Conservation (phyloP, 2,329 filamentous ascomycete species). For the Tolypocladium ovalisporum region DNA sequence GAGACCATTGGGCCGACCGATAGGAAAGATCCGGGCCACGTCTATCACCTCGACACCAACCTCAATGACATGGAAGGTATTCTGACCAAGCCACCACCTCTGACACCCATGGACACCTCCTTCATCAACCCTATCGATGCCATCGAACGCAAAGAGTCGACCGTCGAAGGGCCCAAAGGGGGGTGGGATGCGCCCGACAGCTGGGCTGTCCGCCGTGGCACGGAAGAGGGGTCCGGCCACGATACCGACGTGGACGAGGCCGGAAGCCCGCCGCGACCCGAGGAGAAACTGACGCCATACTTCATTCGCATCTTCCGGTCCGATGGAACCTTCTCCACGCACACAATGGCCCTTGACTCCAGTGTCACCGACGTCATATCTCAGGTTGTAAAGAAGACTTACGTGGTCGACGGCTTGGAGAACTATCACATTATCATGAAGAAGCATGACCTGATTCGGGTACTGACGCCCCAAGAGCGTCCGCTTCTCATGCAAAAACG, state of each 20-base stretch:
- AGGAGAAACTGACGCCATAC: constrained; percentile 67
- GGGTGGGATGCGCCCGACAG: constrained; percentile 93
- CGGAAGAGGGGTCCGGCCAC: constrained; percentile 51
- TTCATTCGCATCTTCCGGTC: constrained; percentile 93
- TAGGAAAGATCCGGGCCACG: constrained; percentile 43
- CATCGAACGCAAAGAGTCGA: constrained; percentile 26
- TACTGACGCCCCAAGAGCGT: constrained; percentile 67
- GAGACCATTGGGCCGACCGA: constrained; percentile 52
- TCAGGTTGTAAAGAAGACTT: constrained; percentile 91
- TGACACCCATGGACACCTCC: constrained; percentile 58
- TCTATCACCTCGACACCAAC: constrained; percentile 79
- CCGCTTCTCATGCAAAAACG: constrained; percentile 87
- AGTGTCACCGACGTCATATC: constrained; percentile 78
- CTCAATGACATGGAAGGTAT: constrained; percentile 89
- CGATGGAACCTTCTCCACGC: constrained; percentile 87
- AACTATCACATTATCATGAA: constrained; percentile 95
- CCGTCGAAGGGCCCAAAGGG: constrained; percentile 32
- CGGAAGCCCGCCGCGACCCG: constrained; percentile 54
- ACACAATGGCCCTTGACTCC: constrained; percentile 74
- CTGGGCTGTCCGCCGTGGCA: constrained; percentile 76
- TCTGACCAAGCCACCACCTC: constrained; percentile 56
- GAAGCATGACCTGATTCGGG: constrained; percentile 80
- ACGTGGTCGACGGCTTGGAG: constrained; percentile 77
- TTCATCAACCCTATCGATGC: constrained; percentile 34
- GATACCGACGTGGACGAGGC: constrained; percentile 56